phyloP scores from a whole-genome alignment of 1,284 basidiomycete species.

The Hemileia vastatrix region DNA sequence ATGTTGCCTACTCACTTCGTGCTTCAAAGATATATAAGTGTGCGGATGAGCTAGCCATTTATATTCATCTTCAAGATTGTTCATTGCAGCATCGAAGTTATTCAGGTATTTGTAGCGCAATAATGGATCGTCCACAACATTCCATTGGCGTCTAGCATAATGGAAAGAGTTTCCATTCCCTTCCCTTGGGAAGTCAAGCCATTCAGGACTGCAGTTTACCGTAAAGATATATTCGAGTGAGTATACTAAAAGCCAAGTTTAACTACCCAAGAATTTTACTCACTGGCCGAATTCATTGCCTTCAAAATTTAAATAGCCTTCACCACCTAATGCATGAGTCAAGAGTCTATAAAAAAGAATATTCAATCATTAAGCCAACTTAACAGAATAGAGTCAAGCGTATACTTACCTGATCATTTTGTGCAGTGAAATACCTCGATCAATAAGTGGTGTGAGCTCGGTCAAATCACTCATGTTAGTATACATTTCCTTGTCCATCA shows the following conservation, averaged over 20 bases:
- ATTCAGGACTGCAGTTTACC: conserved; percentile 49
- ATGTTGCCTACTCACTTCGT: conserved; percentile 52
- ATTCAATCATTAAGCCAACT: background rate
- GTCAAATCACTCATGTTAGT: conserved; percentile 90
- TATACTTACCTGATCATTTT: conserved; percentile 85
- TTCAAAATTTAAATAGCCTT: conserved; percentile 96
- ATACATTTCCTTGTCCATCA: conserved; percentile 99
- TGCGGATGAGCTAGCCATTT: conserved; percentile 76
- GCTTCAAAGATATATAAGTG: conserved; percentile 84
- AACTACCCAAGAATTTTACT: conserved; percentile 4
- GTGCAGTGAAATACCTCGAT: conserved; percentile 82
- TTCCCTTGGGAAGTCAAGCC: conserved; percentile 95
- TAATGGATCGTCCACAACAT: conserved; percentile 72
- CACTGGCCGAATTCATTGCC: conserved; percentile 55
- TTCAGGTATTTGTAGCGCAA: conserved; percentile 88
- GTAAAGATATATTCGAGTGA: background rate
- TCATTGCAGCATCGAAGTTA: conserved; percentile 90
- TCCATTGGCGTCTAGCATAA: conserved; percentile 84
- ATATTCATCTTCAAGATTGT: conserved; percentile 65
- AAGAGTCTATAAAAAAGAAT: conserved; percentile 55
- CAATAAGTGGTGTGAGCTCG: conserved; percentile 72
- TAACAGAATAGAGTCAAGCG: background rate
- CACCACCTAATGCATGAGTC: conserved; percentile 83
- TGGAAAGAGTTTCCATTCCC: conserved; percentile 94
- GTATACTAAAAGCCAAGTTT: conserved; percentile 7